phyloP scores from a whole-genome alignment of 768 basidiomycete species.

The Amanita inopinata region DNA sequence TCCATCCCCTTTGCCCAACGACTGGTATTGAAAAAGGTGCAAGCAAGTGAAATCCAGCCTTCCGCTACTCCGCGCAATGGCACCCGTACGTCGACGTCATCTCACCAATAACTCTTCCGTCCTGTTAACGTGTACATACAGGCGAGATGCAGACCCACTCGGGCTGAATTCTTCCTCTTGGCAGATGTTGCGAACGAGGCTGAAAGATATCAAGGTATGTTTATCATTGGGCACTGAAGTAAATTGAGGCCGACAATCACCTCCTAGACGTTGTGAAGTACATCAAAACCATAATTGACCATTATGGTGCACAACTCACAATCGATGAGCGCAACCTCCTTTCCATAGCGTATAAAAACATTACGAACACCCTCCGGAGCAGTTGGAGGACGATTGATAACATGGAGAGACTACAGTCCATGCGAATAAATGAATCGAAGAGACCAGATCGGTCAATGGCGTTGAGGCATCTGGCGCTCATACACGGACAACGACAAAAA shows the following conservation, averaged over 20 bases:
- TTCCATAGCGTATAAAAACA: conserved; percentile 86
- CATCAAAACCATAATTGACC: conserved; percentile 66
- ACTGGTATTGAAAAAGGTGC: conserved; percentile 1
- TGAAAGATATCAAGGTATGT: conserved; percentile 76
- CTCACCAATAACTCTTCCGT: background rate
- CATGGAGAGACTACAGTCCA: conserved; percentile 60
- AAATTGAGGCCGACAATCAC: background rate
- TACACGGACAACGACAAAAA: conserved; percentile 61
- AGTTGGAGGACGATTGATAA: conserved; percentile 79
- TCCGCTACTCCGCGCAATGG: conserved; percentile 8
- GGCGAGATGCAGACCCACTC: conserved; percentile 14
- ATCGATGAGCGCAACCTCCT: conserved; percentile 84
- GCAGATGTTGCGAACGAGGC: conserved; percentile 84
- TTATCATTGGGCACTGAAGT: background rate
- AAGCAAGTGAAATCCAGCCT: no score
- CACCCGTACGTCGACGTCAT: conserved; percentile 10
- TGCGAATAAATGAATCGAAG: conserved; percentile 29
- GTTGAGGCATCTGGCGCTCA: conserved; percentile 49
- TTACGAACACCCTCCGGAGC: conserved; percentile 72
- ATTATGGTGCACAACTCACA: conserved; percentile 58
- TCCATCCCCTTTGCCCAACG: conserved; percentile 6
- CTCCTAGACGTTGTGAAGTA: conserved; percentile 62
- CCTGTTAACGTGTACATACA: conserved; percentile 1
- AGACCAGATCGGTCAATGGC: conserved; percentile 8
- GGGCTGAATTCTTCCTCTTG: conserved; percentile 42